Conservation (phyloP, 768 basidiomycete genomes). For the Bullera alba region DNA sequence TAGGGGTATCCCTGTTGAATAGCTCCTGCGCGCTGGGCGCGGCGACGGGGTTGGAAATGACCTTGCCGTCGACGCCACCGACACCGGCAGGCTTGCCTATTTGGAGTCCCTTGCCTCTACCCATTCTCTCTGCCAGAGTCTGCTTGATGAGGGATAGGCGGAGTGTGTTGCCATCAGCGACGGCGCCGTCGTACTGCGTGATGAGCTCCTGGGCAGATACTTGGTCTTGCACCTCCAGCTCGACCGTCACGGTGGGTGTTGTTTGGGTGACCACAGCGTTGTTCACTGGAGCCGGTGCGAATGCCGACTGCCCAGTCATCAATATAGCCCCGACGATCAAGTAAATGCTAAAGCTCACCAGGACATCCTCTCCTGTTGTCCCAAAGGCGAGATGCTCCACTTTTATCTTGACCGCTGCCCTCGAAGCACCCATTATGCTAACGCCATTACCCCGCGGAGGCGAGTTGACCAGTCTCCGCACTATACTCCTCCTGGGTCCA, state of each 20-base stretch:
- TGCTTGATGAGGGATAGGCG: slow-evolving; percentile 55
- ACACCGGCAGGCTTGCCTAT: no score
- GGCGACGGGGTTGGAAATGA: no score
- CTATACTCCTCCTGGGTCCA: neutral
- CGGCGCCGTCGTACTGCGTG: slow-evolving; percentile 67
- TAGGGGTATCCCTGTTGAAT: no score
- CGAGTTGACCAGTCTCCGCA: neutral
- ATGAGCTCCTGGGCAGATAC: slow-evolving; percentile 62
- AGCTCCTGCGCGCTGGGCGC: no score
- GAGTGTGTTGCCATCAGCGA: slow-evolving; percentile 71
- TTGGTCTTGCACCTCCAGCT: slow-evolving; percentile 64
- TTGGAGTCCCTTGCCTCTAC: no score
- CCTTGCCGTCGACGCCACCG: no score
- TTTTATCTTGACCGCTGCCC: slow-evolving; percentile 53
- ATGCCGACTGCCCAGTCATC: slow-evolving; percentile 55
- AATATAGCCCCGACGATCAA: neutral
- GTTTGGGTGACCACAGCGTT: slow-evolving; percentile 49
- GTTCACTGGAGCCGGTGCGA: slow-evolving; percentile 62
- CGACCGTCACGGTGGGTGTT: slow-evolving; percentile 52
- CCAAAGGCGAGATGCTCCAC: slow-evolving; percentile 66
- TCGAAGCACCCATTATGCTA: slow-evolving; percentile 39
- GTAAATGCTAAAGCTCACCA: slow-evolving; percentile 41
- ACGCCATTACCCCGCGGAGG: slow-evolving; percentile 4
- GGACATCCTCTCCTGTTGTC: slow-evolving; percentile 75
- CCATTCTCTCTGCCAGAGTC: slow-evolving; percentile 17